These are phyloP conservation scores for Carpinus viminea DNA, from an alignment of 306 rosid genomes.

Conservation along the genomic window DNA sequence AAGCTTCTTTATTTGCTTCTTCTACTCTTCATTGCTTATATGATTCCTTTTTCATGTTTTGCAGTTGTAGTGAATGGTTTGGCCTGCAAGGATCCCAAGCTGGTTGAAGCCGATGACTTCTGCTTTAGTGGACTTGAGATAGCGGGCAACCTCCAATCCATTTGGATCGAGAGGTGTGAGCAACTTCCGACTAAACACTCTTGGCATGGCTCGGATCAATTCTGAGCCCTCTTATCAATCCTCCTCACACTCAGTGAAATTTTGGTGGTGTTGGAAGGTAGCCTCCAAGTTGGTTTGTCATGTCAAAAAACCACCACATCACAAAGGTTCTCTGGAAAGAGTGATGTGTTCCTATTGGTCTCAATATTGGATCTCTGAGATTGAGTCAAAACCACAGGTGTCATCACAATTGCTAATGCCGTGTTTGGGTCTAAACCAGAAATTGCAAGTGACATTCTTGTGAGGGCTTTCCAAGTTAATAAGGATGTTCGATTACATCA, in stretches of 20 bases:
- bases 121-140: conserved; percentile 31
- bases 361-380: conserved; percentile 30
- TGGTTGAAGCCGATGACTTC: conserved; percentile 32
- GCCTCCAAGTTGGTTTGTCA: conserved; percentile 38
- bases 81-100: conserved; percentile 34
- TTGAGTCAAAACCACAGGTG: conserved; percentile 47
- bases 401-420: conserved; percentile 27
- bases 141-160: conserved; percentile 30
- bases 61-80: conserved; percentile 28
- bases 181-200: conserved; percentile 42
- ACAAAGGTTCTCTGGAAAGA: conserved; percentile 22
- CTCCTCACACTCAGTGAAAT: conserved; percentile 38
- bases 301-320: conserved; percentile 29
- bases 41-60: background rate
- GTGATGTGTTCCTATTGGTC: conserved; percentile 37
- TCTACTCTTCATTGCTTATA: background rate
- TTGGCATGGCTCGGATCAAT: conserved; percentile 30
- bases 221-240: conserved; percentile 31
- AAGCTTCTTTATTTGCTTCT: background rate
- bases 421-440: conserved; percentile 38
- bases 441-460: conserved; percentile 30
- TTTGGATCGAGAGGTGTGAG: conserved; percentile 27
- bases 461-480: conserved; percentile 33
- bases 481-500: background rate
- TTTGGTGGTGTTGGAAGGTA: conserved; percentile 31